Evolutionary conservation across 768 basidiomycete species (phyloP).

Genomic region (Clitopilus passeckerianus): DNA sequence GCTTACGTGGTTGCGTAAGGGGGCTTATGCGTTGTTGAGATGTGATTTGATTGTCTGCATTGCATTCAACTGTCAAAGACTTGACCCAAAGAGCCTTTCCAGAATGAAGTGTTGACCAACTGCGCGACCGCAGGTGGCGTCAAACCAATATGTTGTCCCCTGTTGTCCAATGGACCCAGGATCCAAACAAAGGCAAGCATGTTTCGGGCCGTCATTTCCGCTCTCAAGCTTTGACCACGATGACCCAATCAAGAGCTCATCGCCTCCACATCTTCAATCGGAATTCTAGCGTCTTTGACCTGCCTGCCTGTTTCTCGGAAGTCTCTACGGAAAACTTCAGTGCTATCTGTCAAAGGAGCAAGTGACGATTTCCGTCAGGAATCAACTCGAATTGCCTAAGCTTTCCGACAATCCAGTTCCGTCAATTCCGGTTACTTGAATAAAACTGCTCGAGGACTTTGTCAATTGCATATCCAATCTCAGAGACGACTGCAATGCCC

Average conservation of each 20-base stretch:
- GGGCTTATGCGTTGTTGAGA: no score
- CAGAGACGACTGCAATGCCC: constrained; percentile 5
- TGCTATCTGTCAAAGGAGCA: background rate
- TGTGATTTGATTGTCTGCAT: background rate
- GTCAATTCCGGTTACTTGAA: background rate
- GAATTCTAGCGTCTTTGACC: background rate
- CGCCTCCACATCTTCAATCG: background rate
- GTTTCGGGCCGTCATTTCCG: background rate
- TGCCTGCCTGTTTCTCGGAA: background rate
- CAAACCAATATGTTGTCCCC: background rate
- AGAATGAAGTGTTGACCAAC: no score
- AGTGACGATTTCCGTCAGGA: background rate
- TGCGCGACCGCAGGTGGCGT: no score
- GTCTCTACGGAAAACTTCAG: background rate
- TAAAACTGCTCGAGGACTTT: background rate
- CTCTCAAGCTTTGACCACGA: background rate
- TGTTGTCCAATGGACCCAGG: background rate
- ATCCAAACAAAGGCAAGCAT: background rate
- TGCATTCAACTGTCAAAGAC: background rate
- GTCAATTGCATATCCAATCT: background rate
- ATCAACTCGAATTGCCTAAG: background rate
- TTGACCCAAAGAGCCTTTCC: background rate
- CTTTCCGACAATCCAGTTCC: background rate
- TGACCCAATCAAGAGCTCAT: background rate
- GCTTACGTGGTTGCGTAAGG: no score